Percentiles rank a stretch among this genome's conserved stretches.
These are phyloP conservation scores for Coniosporium apollinis DNA, from an alignment of 495 filamentous ascomycete genomes.

Conservation along the genomic window DNA sequence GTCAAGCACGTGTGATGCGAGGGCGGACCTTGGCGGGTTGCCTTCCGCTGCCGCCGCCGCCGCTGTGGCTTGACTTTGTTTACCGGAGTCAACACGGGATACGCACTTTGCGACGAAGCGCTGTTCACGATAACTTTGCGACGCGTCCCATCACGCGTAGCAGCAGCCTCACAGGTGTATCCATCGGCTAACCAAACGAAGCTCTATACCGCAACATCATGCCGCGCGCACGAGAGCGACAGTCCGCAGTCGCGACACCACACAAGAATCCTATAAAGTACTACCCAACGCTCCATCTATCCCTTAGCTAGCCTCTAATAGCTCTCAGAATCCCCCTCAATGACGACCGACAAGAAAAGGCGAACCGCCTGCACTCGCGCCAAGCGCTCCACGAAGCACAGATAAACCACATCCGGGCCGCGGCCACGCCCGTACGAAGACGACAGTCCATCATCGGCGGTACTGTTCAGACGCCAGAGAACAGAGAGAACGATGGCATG, in stretches of 20 bases:
- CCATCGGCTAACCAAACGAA: too few species aligned
- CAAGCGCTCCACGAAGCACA: conserved; percentile 81
- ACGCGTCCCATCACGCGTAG: too few species aligned
- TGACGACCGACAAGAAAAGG: conserved; percentile 87
- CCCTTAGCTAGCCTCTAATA: not conserved
- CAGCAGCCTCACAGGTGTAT: too few species aligned
- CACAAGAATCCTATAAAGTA: conserved; percentile 13
- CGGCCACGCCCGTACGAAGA: conserved; percentile 73
- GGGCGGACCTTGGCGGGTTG: too few species aligned
- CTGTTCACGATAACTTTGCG: too few species aligned
- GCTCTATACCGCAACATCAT: too few species aligned
- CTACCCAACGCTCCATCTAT: not conserved
- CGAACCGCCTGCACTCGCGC: conserved; percentile 69
- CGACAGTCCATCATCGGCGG: conserved; percentile 44
- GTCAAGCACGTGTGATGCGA: too few species aligned
- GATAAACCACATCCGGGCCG: conserved; percentile 78
- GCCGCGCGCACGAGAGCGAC: conserved; percentile 13
- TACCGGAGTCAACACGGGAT: too few species aligned
- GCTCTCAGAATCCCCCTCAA: conserved; percentile 61
- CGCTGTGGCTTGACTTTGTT: too few species aligned
- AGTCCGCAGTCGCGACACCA: conserved; percentile 15
- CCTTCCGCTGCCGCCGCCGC: too few species aligned
- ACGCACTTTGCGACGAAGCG: too few species aligned
- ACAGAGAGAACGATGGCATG: conserved; percentile 44
- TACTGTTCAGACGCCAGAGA: conserved; percentile 47